These are phyloP conservation scores for Lizanozyma gosingica DNA, from an alignment of 1,139 yeast species.

Conservation along the genomic window DNA sequence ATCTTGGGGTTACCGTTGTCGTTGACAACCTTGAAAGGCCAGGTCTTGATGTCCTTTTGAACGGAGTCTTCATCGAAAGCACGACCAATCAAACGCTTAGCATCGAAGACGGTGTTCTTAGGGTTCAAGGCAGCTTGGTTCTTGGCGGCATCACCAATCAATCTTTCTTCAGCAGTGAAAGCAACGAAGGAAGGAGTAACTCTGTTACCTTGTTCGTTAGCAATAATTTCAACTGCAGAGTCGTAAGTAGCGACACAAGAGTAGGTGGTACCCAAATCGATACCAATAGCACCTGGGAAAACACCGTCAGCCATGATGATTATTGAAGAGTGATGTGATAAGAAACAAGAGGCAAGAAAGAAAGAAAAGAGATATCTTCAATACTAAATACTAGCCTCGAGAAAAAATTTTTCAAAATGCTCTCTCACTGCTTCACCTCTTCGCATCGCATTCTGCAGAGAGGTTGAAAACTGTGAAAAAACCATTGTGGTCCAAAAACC, in stretches of 20 bases:
- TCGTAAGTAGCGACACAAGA: constrained; percentile 96
- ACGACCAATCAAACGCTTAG: constrained; percentile 34
- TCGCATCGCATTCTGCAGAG: background rate
- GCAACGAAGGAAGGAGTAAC: constrained; percentile 23
- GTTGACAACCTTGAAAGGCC: constrained; percentile 32
- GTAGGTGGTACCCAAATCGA: constrained; percentile 98
- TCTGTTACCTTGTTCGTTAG: constrained; percentile 47
- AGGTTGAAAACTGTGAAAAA: background rate
- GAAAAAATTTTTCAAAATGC: background rate
- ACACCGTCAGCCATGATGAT: constrained; percentile 91
- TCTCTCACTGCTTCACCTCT: background rate
- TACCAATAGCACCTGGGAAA: constrained; percentile 99
- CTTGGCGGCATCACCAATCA: constrained; percentile 24
- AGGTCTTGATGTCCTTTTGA: constrained; percentile 33
- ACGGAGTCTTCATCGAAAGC: constrained; percentile 36
- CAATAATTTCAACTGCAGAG: constrained; percentile 54
- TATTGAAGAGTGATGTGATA: constrained; percentile 1
- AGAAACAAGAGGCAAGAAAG: background rate
- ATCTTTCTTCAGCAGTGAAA: constrained; percentile 20
- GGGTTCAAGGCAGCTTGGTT: constrained; percentile 25
- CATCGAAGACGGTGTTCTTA: constrained; percentile 21
- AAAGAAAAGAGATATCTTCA: background rate
- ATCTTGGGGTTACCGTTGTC: constrained; percentile 14
- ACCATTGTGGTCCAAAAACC: background rate
- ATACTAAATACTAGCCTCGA: background rate